Base-by-base conservation (phyloP, 2,329 filamentous ascomycete genomes). In the Myriosclerotinia duriaeana region DNA sequence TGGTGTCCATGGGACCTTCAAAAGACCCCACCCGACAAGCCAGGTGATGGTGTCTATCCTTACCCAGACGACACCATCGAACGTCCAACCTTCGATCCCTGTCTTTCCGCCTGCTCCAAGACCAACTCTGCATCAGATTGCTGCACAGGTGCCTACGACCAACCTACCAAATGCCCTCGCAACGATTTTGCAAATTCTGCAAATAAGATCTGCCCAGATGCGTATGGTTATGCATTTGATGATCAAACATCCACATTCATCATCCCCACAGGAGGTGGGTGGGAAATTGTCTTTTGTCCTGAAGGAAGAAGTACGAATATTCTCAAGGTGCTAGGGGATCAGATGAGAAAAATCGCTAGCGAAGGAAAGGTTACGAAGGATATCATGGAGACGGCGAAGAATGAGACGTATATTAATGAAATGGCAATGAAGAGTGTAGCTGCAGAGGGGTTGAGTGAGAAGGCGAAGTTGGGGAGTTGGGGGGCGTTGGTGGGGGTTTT, bases 1-100 rank as follows among this genome's bases (percentile, higher is more conserved):
- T 96, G 91, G 92, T 96, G 92, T 78, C 92, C 91, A 0, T 93
- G 90, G 89, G 85, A 90, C 70, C 81, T 92, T 54, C 89, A 93
- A 72, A 82, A 86, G 30, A 84, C 84, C 65, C 86, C 86, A 17
- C 91, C 91, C 0, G 80, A 81, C 52, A 88, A 88, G 74, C 90
- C 90, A 14, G 86, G 86, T n/a, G 85, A 90, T 72, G 91, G 90
- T 38, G 83, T 93, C 26, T 93, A 92, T 73, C 88, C 90, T 1
- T 94, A 94, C 74, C 91, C 91, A 9, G 90, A 94, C 75, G 88
- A 89, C 78, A 84, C 85, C 66, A 86, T 93, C 50, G 77, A 87
- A 69, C 84, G 89, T 48, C 90, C 90, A 6, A 78, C 82, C 30
- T 95, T 94, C 78, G 86, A 91, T 66, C 91, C 92, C 2, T 95